Evolutionary conservation across 176 grass and related monocot genomes (phyloP).

Genomic region (Echinochloa phyllopogon): DNA sequence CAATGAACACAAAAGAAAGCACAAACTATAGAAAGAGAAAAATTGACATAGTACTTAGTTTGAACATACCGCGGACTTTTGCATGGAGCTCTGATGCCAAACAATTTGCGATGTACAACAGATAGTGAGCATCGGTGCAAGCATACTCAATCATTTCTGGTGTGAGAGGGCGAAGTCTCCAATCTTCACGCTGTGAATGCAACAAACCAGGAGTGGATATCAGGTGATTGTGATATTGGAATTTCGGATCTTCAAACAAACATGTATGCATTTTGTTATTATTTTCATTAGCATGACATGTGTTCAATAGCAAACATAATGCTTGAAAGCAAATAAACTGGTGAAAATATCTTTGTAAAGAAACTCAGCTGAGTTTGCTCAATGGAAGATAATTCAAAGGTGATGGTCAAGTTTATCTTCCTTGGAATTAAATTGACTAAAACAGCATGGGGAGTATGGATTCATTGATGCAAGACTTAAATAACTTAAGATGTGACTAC

Average conservation of each 20-base stretch:
- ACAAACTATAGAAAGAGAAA: not conserved
- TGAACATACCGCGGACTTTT: conserved; percentile 66
- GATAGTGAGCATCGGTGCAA: conserved; percentile 81
- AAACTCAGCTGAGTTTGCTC: not conserved
- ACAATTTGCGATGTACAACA: conserved; percentile 87
- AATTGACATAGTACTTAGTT: conserved; percentile 1
- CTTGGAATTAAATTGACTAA: not conserved
- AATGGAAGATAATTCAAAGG: not conserved
- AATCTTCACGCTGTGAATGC: conserved; percentile 83
- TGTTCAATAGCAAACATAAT: conserved; percentile 38
- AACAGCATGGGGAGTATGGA: not conserved
- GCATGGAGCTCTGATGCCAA: conserved; percentile 75
- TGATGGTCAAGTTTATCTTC: not conserved
- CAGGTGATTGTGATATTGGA: not conserved
- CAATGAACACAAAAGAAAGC: conserved; percentile 11
- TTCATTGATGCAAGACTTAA: not conserved
- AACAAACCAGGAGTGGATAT: not conserved
- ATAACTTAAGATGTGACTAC: not conserved
- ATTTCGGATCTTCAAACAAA: not conserved
- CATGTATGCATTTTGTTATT: conserved; percentile 6
- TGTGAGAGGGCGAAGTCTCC: conserved; percentile 86
- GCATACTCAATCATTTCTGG: conserved; percentile 88
- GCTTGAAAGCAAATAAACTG: conserved; percentile 22
- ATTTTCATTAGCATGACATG: conserved; percentile 27
- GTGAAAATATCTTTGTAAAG: not conserved